Percentiles rank a stretch among this genome's conserved stretches.
These are phyloP conservation scores for Mycena galericulata DNA, from an alignment of 768 basidiomycete genomes.

Conservation along the genomic window DNA sequence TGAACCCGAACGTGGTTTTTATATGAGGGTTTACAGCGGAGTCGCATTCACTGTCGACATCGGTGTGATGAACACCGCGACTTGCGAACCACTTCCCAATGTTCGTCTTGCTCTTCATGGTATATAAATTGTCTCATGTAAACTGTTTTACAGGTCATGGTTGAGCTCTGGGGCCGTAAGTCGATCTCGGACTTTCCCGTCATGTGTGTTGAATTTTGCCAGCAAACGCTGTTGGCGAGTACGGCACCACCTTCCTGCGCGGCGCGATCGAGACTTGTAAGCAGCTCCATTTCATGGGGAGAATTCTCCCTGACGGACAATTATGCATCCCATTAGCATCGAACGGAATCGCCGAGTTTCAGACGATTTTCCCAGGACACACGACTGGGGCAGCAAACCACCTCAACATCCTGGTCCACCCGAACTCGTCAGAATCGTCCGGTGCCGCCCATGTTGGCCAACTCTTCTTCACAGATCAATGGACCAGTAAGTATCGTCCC, in stretches of 20 bases:
- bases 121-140: not conserved
- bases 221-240: conserved; percentile 52
- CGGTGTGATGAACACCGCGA: conserved; percentile 52
- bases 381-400: conserved; percentile 51
- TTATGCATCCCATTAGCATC: conserved; percentile 14
- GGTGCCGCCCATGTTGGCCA: conserved; percentile 49
- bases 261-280: conserved; percentile 47
- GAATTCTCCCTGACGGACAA: no score
- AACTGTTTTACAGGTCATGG: conserved; percentile 42
- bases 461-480: conserved; percentile 53
- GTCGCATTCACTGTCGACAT: conserved; percentile 52
- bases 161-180: conserved; percentile 52
- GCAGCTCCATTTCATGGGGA: not conserved
- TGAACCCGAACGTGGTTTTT: not conserved
- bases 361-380: conserved; percentile 52
- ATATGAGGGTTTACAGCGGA: conserved; percentile 40
- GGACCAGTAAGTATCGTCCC: conserved; percentile 37
- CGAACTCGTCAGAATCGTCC: conserved; percentile 41
- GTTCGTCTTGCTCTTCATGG: not conserved
- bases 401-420: conserved; percentile 50
- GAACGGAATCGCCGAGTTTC: conserved; percentile 54
- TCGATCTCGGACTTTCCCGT: not conserved
- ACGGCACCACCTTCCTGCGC: conserved; percentile 49
- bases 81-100: conserved; percentile 53
- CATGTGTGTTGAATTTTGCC: not conserved